Evolutionary conservation across 176 grass and related monocot species (phyloP).

Genomic region (Triticum urartu): DNA sequence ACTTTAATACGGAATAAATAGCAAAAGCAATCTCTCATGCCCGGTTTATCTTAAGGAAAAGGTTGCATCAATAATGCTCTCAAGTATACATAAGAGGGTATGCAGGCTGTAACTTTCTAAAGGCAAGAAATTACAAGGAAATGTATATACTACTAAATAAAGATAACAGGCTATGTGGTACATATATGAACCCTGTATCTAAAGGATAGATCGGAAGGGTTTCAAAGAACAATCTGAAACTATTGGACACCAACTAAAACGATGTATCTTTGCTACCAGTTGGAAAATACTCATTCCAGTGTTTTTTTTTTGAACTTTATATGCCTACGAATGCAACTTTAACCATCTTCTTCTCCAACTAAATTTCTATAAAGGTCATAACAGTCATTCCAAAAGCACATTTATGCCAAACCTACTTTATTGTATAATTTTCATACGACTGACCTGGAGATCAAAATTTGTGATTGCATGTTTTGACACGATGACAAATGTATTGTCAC

Average conservation of each 20-base stretch:
- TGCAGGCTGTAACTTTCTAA: not conserved
- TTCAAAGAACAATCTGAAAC: not conserved
- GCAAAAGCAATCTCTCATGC: not conserved
- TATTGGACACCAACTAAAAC: not conserved
- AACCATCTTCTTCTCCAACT: not conserved
- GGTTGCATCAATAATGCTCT: not conserved
- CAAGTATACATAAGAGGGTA: not conserved
- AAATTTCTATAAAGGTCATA: not conserved
- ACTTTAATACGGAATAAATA: not conserved
- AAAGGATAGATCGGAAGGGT: not conserved
- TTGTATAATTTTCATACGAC: not conserved
- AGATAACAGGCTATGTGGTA: not conserved
- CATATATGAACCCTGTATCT: too few relatives aligned
- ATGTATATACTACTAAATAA: not conserved
- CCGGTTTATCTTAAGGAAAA: not conserved
- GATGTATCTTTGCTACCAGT: not conserved
- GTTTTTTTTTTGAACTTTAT: not conserved
- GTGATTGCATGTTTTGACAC: not conserved
- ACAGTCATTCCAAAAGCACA: not conserved
- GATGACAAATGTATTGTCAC: not conserved
- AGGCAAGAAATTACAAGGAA: not conserved
- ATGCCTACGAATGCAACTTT: not conserved
- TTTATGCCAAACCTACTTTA: not conserved
- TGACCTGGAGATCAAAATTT: not conserved
- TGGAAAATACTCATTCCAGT: not conserved